phyloP scores from a whole-genome alignment of 257 asterid species.

The Schizonepeta tenuifolia region DNA sequence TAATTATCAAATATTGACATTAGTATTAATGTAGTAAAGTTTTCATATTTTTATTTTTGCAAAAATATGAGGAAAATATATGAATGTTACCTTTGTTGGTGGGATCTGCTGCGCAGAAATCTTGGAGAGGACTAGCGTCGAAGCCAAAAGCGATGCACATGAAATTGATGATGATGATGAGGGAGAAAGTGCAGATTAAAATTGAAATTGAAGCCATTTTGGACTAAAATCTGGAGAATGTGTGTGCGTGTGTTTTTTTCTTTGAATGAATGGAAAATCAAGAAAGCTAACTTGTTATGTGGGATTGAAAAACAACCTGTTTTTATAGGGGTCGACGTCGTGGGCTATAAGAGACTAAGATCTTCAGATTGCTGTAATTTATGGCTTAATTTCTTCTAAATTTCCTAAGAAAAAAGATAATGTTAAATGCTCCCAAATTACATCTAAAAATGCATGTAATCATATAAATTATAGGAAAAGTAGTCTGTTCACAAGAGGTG shows the following conservation, averaged over 20 bases:
- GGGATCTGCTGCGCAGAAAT: slow-evolving; percentile 15
- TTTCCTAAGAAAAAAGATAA: neutral
- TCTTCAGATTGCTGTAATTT: neutral
- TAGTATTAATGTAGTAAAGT: neutral
- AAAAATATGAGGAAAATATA: neutral
- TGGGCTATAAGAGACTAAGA: neutral
- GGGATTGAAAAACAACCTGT: neutral
- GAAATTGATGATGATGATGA: neutral
- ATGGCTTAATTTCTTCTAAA: neutral
- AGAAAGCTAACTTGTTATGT: neutral
- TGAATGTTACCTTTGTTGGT: neutral
- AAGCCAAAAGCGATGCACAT: slow-evolving; percentile 9
- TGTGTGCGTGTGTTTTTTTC: neutral
- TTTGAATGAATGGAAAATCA: neutral
- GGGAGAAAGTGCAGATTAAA: neutral
- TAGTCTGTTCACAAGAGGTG: too few species aligned
- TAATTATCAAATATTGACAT: neutral
- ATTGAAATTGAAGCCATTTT: neutral
- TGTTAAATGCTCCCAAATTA: neutral
- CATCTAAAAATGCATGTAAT: neutral
- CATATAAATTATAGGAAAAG: neutral
- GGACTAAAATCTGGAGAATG: neutral
- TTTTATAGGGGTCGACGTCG: neutral
- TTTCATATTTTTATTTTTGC: neutral
- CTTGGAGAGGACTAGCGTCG: neutral